phyloP scores from a whole-genome alignment of 441 rosid genomes.

The Populus hybrid region DNA sequence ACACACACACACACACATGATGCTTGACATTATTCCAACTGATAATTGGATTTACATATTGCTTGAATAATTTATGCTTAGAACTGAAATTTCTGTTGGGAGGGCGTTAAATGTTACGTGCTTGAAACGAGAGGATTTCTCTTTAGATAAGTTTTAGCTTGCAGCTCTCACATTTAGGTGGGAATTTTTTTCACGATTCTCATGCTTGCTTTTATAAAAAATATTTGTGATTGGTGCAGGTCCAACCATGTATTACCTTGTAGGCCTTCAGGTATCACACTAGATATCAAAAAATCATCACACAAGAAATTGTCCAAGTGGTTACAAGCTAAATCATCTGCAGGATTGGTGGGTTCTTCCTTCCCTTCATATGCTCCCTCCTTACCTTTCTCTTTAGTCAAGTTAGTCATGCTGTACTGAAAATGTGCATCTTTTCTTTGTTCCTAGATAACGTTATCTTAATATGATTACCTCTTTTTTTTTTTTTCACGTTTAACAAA shows the following conservation, averaged over 20 bases:
- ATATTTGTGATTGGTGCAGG: constrained; percentile 44
- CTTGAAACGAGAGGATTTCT: neutral
- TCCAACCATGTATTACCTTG: constrained; percentile 85
- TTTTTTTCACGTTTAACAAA: no score
- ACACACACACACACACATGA: neutral
- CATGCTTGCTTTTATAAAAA: neutral
- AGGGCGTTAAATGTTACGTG: no score
- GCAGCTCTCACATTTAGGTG: neutral
- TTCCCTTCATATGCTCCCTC: neutral
- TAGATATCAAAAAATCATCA: constrained; percentile 89
- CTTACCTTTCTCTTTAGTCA: neutral
- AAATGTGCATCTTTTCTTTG: neutral
- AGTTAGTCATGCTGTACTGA: neutral
- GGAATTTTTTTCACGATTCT: neutral
- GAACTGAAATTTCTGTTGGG: neutral
- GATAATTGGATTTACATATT: neutral
- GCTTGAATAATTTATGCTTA: neutral
- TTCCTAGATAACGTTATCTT: neutral
- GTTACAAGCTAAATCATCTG: constrained; percentile 81
- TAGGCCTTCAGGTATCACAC: constrained; percentile 72
- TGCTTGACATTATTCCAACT: neutral
- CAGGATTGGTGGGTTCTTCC: constrained; percentile 62
- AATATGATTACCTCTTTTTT: neutral
- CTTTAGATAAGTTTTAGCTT: neutral
- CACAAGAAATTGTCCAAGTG: constrained; percentile 92